A percentile compares a stretch with the other conserved stretches of the same genome.
These are phyloP conservation scores for Lentinula aciculospora DNA, from an alignment of 768 basidiomycete species.

Conservation along the genomic window DNA sequence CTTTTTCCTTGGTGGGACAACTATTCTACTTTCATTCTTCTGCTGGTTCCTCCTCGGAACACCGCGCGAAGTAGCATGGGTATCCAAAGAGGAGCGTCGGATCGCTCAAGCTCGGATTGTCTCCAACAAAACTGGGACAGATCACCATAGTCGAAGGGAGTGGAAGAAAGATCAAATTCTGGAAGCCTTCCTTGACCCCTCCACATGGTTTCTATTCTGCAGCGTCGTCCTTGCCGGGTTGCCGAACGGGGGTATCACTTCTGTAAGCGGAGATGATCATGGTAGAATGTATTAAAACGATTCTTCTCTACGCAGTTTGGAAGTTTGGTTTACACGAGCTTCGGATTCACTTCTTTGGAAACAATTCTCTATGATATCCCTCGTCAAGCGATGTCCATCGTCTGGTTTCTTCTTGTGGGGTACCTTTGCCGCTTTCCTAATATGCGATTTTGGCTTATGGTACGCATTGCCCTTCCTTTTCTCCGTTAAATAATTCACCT, in stretches of 20 bases:
- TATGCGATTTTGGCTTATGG: slow-evolving; percentile 7
- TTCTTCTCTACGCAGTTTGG: slow-evolving; percentile 4
- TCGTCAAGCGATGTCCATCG: slow-evolving; percentile 1
- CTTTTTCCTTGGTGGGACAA: slow-evolving; percentile 9
- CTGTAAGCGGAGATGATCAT: neutral
- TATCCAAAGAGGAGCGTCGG: slow-evolving; percentile 6
- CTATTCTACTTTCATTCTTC: slow-evolving; percentile 7
- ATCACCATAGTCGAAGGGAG: slow-evolving; percentile 4
- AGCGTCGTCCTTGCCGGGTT: slow-evolving; percentile 2
- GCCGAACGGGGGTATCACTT: slow-evolving; percentile 11
- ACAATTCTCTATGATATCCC: slow-evolving; percentile 8
- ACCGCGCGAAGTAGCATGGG: slow-evolving; percentile 8
- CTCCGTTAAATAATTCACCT: neutral
- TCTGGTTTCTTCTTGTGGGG: slow-evolving; percentile 8
- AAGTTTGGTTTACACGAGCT: slow-evolving; percentile 8
- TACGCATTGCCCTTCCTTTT: neutral
- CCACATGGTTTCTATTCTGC: slow-evolving; percentile 9
- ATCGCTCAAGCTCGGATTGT: slow-evolving; percentile 9
- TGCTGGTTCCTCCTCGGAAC: slow-evolving; percentile 10
- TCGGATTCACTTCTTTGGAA: slow-evolving; percentile 8
- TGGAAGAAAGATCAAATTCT: slow-evolving; percentile 9
- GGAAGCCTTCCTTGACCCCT: slow-evolving; percentile 7
- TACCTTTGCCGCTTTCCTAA: neutral
- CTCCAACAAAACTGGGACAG: slow-evolving; percentile 6
- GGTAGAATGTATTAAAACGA: neutral